Percentiles rank a stretch among this genome's conserved stretches.
These are phyloP conservation scores for Leishmania aethiopica DNA, from an alignment of 208 protist genomes.

Conservation along the genomic window DNA sequence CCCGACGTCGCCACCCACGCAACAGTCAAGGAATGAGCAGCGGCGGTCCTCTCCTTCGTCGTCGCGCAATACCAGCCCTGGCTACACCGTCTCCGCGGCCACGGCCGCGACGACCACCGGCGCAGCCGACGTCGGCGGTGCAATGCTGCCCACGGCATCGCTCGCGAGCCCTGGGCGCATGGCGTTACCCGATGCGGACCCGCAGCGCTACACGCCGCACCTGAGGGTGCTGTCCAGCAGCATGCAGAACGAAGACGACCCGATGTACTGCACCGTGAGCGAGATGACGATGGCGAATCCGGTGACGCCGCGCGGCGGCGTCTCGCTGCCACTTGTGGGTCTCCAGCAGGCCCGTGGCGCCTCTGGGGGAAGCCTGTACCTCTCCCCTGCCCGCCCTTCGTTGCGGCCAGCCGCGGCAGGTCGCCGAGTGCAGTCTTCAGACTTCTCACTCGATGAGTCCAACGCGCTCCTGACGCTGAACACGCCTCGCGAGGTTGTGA, in stretches of 20 bases:
- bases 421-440: constrained; percentile 16
- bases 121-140: neutral
- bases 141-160: neutral
- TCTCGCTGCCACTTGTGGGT: neutral
- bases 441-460: constrained; percentile 23
- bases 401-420: neutral
- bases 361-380: neutral
- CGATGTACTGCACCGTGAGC: constrained; percentile 31
- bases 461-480: constrained; percentile 12
- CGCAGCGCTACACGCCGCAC: constrained; percentile 19
- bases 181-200: constrained; percentile 7
- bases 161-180: neutral
- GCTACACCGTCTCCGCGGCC: neutral
- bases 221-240: constrained; percentile 10
- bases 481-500: constrained; percentile 14
- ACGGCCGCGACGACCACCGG: neutral
- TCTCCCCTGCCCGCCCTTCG: neutral
- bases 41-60: neutral
- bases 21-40: neutral
- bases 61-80: neutral
- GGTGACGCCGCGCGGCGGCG: constrained; percentile 10
- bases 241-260: constrained; percentile 24
- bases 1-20: neutral
- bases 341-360: neutral
- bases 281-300: constrained; percentile 34